Evolutionary conservation across 2,329 filamentous ascomycete species (phyloP).

Genomic region (Penicillium vulpinum): DNA sequence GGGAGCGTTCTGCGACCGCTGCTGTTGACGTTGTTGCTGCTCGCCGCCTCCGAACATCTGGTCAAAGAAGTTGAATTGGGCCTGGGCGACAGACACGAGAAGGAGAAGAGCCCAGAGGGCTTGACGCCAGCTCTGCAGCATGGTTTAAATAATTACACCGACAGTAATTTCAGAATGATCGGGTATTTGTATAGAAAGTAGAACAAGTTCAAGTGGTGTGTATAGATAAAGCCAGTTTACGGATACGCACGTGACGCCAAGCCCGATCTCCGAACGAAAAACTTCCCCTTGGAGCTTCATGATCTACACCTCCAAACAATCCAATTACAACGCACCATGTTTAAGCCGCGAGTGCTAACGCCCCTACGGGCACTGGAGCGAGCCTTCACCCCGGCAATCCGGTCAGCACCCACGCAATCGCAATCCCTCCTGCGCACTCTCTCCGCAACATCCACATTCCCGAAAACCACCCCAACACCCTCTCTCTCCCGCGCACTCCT

Average conservation of each 20-base stretch:
- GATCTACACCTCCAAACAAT: conserved; percentile 13
- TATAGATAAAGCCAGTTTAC: conserved; percentile 35
- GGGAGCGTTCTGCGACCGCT: conserved; percentile 70
- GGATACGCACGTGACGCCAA: conserved; percentile 31
- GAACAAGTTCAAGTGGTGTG: neutral
- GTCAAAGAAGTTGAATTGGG: conserved; percentile 97
- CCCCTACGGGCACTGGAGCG: conserved; percentile 43
- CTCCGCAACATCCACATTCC: conserved; percentile 28
- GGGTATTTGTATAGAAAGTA: neutral
- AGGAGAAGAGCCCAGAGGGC: conserved; percentile 54
- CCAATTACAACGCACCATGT: conserved; percentile 36
- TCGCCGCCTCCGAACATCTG: conserved; percentile 81
- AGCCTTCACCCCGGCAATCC: conserved; percentile 33
- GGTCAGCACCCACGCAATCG: conserved; percentile 28
- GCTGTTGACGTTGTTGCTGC: conserved; percentile 56
- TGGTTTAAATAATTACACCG: conserved; percentile 9
- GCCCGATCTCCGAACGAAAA: conserved; percentile 29
- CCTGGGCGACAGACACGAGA: conserved; percentile 59
- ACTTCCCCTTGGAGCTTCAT: conserved; percentile 27
- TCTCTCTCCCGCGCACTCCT: conserved; percentile 34
- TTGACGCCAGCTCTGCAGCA: conserved; percentile 30
- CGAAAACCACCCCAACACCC: conserved; percentile 26
- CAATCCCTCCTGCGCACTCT: conserved; percentile 34
- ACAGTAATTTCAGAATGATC: neutral
- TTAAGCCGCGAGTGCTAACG: conserved; percentile 45